phyloP scores from a whole-genome alignment of 1,284 basidiomycete genomes.

The Austroboletus niveus region DNA sequence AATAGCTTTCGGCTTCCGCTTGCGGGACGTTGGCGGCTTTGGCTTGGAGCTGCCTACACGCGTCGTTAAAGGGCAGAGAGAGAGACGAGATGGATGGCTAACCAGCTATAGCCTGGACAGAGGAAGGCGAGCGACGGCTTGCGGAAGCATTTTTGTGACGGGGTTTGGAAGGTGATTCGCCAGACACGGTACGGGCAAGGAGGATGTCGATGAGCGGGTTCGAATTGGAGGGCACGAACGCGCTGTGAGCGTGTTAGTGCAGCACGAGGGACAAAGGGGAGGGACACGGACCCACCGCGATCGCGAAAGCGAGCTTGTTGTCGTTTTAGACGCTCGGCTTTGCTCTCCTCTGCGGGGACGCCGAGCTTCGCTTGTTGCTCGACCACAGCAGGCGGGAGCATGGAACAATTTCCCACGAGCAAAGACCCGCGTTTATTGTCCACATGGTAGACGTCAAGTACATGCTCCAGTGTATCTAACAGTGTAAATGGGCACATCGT shows the following conservation, averaged over 20 bases:
- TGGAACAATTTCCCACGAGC: too few species aligned
- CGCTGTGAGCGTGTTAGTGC: slow-evolving; percentile 22
- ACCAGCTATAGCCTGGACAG: slow-evolving; percentile 12
- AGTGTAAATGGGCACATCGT: too few species aligned
- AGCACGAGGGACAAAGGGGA: background rate
- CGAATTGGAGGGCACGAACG: slow-evolving; percentile 38
- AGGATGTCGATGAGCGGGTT: slow-evolving; percentile 41
- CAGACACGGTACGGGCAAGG: slow-evolving; percentile 40
- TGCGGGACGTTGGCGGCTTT: slow-evolving; percentile 11
- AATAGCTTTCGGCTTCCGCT: slow-evolving; percentile 14
- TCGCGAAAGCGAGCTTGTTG: slow-evolving; percentile 61
- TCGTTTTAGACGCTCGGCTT: slow-evolving; percentile 44
- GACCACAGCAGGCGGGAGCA: too few species aligned
- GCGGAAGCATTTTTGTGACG: slow-evolving; percentile 1
- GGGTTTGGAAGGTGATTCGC: slow-evolving; percentile 39
- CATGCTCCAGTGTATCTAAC: too few species aligned
- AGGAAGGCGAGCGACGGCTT: slow-evolving; percentile 8
- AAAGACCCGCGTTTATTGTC: too few species aligned
- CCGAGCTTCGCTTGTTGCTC: too few species aligned
- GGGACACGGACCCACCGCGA: slow-evolving; percentile 55
- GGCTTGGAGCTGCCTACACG: slow-evolving; percentile 14
- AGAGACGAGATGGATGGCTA: background rate
- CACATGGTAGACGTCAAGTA: too few species aligned
- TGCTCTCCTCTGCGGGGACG: too few species aligned
- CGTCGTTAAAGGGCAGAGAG: background rate